phyloP scores from a whole-genome alignment of 1,139 yeast genomes.

The Zygosaccharomyces sapae region DNA sequence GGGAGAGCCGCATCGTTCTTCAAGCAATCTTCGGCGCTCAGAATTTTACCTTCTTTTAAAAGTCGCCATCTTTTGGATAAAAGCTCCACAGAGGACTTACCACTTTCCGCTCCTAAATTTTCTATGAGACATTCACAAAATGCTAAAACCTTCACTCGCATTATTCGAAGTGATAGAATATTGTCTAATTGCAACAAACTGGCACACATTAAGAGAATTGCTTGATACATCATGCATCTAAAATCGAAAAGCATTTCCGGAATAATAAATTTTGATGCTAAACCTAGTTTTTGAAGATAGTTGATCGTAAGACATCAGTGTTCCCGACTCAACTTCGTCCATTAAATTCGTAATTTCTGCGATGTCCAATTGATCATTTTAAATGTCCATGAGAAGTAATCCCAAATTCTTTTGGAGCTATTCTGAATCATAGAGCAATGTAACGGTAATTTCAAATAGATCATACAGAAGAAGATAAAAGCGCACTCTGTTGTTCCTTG shows the following conservation, averaged over 20 bases:
- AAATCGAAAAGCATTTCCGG: slow-evolving; percentile 10
- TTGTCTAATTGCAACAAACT: slow-evolving; percentile 1
- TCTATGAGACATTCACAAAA: slow-evolving; percentile 13
- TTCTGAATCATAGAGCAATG: slow-evolving; percentile 10
- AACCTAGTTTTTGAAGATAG: slow-evolving; percentile 4
- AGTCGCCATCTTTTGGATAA: slow-evolving; percentile 13
- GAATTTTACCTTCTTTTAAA: not conserved
- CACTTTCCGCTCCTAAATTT: slow-evolving; percentile 15
- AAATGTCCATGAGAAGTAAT: slow-evolving; percentile 12
- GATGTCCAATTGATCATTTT: slow-evolving; percentile 2
- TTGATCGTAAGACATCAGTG: slow-evolving; percentile 8
- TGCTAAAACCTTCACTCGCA: slow-evolving; percentile 11
- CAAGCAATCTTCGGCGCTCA: slow-evolving; percentile 1
- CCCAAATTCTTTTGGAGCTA: slow-evolving; percentile 10
- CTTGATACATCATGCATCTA: slow-evolving; percentile 15
- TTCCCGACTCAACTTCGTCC: slow-evolving; percentile 10
- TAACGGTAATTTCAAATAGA: slow-evolving; percentile 3
- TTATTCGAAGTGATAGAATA: not conserved
- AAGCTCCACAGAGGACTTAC: slow-evolving; percentile 13
- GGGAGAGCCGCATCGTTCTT: slow-evolving; percentile 7
- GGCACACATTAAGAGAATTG: slow-evolving; percentile 9
- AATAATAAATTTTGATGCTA: slow-evolving; percentile 10
- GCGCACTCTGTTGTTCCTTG: slow-evolving; percentile 13
- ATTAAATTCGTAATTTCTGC: slow-evolving; percentile 7
- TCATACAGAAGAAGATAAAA: slow-evolving; percentile 9